Percentiles rank a stretch among this genome's conserved stretches.
Evolutionary conservation across 1,284 basidiomycete genomes (phyloP).

Genomic region (Moniliophthora roreri): DNA sequence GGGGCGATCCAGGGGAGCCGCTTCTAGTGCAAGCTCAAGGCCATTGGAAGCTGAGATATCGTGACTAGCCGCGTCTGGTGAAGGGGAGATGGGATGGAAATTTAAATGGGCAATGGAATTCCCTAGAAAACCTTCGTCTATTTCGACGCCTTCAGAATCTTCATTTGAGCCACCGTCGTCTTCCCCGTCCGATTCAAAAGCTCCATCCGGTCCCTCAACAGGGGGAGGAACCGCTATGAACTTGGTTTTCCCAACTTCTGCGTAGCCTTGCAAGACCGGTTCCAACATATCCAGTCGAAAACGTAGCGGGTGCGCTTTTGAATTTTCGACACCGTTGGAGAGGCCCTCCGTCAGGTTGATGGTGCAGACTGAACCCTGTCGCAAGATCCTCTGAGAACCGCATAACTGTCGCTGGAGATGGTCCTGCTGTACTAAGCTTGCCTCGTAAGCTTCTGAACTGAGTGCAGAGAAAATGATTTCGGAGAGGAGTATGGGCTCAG

Average conservation of each 20-base stretch:
- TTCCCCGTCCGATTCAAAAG: slow-evolving; percentile 16
- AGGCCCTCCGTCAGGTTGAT: slow-evolving; percentile 22
- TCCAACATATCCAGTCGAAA: slow-evolving; percentile 56
- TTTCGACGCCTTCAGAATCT: slow-evolving; percentile 52
- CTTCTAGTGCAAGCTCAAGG: slow-evolving; percentile 11
- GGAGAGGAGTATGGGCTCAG: slow-evolving; percentile 27
- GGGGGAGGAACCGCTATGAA: slow-evolving; percentile 52
- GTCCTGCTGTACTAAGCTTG: slow-evolving; percentile 30
- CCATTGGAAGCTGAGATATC: slow-evolving; percentile 6
- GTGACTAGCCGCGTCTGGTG: neutral
- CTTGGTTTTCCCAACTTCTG: slow-evolving; percentile 49
- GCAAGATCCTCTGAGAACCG: slow-evolving; percentile 41
- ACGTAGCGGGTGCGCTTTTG: slow-evolving; percentile 17
- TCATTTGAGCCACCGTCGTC: slow-evolving; percentile 28
- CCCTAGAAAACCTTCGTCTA: slow-evolving; percentile 73
- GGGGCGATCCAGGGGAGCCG: slow-evolving; percentile 30
- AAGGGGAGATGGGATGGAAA: slow-evolving; percentile 13
- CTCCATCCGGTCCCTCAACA: slow-evolving; percentile 12
- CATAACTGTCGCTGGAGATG: slow-evolving; percentile 43
- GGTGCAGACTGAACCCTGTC: slow-evolving; percentile 44
- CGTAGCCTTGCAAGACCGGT: slow-evolving; percentile 74
- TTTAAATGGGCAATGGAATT: slow-evolving; percentile 36
- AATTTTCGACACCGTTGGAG: slow-evolving; percentile 18
- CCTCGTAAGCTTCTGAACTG: slow-evolving; percentile 41
- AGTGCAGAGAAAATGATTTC: slow-evolving; percentile 50